Evolutionary conservation across 345 rosid species (phyloP).

Genomic region (Populus pruinosa): DNA sequence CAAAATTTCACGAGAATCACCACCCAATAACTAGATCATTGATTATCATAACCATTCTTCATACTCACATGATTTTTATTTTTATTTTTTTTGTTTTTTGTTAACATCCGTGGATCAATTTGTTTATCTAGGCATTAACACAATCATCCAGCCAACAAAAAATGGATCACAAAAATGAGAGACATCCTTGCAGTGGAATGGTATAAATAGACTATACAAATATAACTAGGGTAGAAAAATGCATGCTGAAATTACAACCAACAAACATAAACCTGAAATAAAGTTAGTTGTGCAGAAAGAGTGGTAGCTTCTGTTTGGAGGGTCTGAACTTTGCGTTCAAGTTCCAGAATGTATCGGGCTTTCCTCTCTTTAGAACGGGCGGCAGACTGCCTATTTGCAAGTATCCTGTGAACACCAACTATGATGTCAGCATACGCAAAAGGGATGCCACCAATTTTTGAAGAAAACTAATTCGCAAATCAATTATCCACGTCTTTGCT

Average conservation of each 20-base stretch:
- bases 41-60: not conserved
- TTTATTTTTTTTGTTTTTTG: not conserved
- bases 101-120: not conserved
- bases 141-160: not conserved
- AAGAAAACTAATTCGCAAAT: not conserved
- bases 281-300: constrained; percentile 75
- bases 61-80: not conserved
- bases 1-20: not conserved
- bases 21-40: not conserved
- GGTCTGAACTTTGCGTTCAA: constrained; percentile 81
- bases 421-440: not conserved
- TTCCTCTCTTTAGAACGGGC: constrained; percentile 92
- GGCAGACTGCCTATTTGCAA: constrained; percentile 91
- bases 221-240: not conserved
- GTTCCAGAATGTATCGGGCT: constrained; percentile 70
- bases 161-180: not conserved
- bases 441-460: not conserved
- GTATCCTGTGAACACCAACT: constrained; percentile 40
- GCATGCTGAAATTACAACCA: not conserved
- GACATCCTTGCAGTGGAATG: not conserved
- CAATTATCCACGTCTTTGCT: not conserved
- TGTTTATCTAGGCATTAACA: not conserved
- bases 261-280: constrained; percentile 57
- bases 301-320: constrained; percentile 93
- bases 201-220: not conserved